These are phyloP conservation scores for Obelidium mucronatum DNA, from an alignment of 192 early-diverging fungal genomes.

Conservation along the genomic window DNA sequence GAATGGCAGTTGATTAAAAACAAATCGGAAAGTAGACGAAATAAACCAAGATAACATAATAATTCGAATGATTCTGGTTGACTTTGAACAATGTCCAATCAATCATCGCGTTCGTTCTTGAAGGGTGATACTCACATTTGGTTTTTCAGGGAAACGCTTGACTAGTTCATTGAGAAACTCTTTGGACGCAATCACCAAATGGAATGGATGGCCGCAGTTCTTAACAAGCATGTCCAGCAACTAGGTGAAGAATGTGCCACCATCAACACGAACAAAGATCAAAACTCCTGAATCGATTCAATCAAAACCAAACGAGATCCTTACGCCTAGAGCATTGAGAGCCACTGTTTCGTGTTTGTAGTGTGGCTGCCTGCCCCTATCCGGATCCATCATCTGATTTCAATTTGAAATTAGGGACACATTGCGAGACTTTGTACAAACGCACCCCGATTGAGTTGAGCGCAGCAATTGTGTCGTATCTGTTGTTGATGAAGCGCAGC, in stretches of 20 bases:
- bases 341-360: constrained; percentile 6
- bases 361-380: background rate
- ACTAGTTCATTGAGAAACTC: constrained; percentile 98
- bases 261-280: constrained; percentile 19
- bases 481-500: constrained; percentile 68
- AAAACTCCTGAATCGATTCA: no score
- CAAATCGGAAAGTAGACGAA: background rate
- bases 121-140: constrained; percentile 79
- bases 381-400: constrained; percentile 17
- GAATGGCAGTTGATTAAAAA: no score
- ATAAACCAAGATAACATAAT: constrained; percentile 14
- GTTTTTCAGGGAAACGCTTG: constrained; percentile 89
- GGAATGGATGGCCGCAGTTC: constrained; percentile 98
- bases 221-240: constrained; percentile 97
- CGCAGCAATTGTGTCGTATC: constrained; percentile 57
- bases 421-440: background rate
- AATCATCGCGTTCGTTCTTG: no score
- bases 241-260: constrained; percentile 58
- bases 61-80: background rate
- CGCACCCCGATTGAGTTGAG: constrained; percentile 71
- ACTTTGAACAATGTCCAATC: no score
- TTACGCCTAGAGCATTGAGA: constrained; percentile 25
- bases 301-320: background rate
- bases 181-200: constrained; percentile 92
- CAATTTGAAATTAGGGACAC: background rate